Evolutionary conservation across 495 filamentous ascomycete genomes (phyloP).

Genomic region (Aspergillus bridgeri): DNA sequence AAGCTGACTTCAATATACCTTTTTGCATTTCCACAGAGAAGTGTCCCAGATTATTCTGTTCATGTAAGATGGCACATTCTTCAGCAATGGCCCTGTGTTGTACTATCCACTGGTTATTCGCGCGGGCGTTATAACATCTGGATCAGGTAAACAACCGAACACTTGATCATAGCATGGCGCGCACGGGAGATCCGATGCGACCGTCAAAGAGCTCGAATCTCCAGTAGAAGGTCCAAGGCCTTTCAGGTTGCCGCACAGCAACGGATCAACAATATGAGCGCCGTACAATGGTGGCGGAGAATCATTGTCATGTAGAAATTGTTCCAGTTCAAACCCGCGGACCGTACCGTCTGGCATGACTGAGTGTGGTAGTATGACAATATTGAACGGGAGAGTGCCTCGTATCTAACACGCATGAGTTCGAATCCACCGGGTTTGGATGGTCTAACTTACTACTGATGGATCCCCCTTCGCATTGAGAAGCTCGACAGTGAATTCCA

Average conservation of each 20-base stretch:
- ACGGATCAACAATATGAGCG: slow-evolving; percentile 7
- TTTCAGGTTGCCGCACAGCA: background rate
- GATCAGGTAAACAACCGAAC: too few relatives aligned
- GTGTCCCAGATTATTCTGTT: too few relatives aligned
- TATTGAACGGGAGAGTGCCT: slow-evolving; percentile 17
- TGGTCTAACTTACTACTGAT: background rate
- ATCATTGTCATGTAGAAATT: slow-evolving; percentile 1
- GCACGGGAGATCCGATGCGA: too few relatives aligned
- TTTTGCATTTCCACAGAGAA: too few relatives aligned
- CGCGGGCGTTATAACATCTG: too few relatives aligned
- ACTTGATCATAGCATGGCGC: too few relatives aligned
- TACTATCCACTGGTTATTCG: too few relatives aligned
- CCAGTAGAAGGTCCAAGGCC: background rate
- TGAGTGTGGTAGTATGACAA: slow-evolving; percentile 17
- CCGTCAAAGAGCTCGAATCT: background rate
- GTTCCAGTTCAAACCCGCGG: slow-evolving; percentile 4
- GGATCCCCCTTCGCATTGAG: background rate
- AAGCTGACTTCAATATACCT: too few relatives aligned
- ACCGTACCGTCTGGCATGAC: slow-evolving; percentile 5
- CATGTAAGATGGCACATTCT: too few relatives aligned
- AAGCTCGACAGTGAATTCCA: slow-evolving; percentile 17
- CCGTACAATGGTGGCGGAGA: slow-evolving; percentile 17
- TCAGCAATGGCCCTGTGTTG: too few relatives aligned
- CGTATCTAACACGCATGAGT: slow-evolving; percentile 12
- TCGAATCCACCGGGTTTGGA: background rate